phyloP scores from a whole-genome alignment of 768 basidiomycete species.

The Termitomyces sp. region DNA sequence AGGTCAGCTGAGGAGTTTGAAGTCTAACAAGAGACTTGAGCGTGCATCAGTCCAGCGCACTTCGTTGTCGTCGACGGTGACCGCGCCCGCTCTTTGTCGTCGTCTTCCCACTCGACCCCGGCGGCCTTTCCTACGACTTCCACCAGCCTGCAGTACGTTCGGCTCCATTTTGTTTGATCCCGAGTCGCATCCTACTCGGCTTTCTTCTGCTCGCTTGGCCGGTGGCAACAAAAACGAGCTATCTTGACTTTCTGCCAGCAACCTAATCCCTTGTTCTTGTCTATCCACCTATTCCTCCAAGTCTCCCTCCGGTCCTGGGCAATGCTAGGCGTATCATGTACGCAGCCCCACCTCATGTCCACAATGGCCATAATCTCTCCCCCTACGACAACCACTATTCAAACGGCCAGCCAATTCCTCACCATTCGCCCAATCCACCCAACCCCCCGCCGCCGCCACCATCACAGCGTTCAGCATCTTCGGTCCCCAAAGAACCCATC shows the following conservation, averaged over 20 bases:
- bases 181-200: slow-evolving; percentile 17
- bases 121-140: background rate
- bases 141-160: slow-evolving; percentile 1
- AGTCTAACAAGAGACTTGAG: slow-evolving; percentile 7
- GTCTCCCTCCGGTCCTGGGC: slow-evolving; percentile 34
- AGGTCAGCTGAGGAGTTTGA: slow-evolving; percentile 19
- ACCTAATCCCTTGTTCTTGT: slow-evolving; percentile 14
- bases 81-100: slow-evolving; percentile 9
- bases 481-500: slow-evolving; percentile 54
- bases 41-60: slow-evolving; percentile 13
- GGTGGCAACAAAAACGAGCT: slow-evolving; percentile 10
- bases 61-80: slow-evolving; percentile 14
- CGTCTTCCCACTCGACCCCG: slow-evolving; percentile 1
- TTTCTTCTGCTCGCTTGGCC: slow-evolving; percentile 17
- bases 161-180: slow-evolving; percentile 10
- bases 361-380: slow-evolving; percentile 36
- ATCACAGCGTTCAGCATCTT: slow-evolving; percentile 26
- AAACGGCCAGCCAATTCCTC: slow-evolving; percentile 24
- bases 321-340: slow-evolving; percentile 64
- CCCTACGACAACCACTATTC: slow-evolving; percentile 30
- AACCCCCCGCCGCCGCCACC: slow-evolving; percentile 23
- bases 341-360: slow-evolving; percentile 43
- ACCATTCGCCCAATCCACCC: slow-evolving; percentile 28
- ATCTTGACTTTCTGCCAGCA: slow-evolving; percentile 8
- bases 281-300: slow-evolving; percentile 25